Evolutionary conservation across 140 eudicot genomes (phyloP), one percentile per base, ranked within the genome.

Genomic region (Cichorium intybus): DNA sequence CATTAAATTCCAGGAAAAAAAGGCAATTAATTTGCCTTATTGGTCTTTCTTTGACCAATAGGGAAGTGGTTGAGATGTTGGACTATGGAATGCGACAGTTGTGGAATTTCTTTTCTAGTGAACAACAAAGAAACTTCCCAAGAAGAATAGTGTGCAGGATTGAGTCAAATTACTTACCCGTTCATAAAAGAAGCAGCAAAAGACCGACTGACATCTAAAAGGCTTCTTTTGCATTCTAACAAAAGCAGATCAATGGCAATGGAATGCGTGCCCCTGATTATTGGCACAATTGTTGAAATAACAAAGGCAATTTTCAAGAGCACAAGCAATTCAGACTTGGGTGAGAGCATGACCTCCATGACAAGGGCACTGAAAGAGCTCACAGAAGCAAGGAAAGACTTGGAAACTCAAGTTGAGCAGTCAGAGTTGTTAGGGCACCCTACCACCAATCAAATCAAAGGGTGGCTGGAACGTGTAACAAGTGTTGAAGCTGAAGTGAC

Each of bases 391-490:
- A 74, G 71, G 57, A 43, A 69, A 27, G 84, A 79, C 70, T 31
- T 79, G 80, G 43, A 51, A 69, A 69, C 18, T 24, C 74, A 54
- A 12, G 69, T 79, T 22, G 47, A 69, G 47, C 71, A 33, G 34
- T 77, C 80, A 10, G 74, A 62, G 50, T 29, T 65, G 11, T 12
- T 52, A 54, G 80, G 84, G 4, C 34, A 45, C 14, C 48, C 61
- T 2, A 46, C 59, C 41, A 73, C 80, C 1, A 74, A 69, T 27
- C 84, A 74, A 74, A 77, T 70, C 66, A 62, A 53, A 56, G 77
- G 80, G 29, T 79, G 84, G 84, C 70, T 79, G 22, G 35, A 41
- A 28, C 66, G 70, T 24, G 80, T 70, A 24, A 71, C 60, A n/a
- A n/a, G 67, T 27, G 70, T 65, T 23, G 80, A 68, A 69, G 54